Base-by-base conservation (phyloP, 202 grass and related monocot species). In the Alloteropsis angusta region DNA sequence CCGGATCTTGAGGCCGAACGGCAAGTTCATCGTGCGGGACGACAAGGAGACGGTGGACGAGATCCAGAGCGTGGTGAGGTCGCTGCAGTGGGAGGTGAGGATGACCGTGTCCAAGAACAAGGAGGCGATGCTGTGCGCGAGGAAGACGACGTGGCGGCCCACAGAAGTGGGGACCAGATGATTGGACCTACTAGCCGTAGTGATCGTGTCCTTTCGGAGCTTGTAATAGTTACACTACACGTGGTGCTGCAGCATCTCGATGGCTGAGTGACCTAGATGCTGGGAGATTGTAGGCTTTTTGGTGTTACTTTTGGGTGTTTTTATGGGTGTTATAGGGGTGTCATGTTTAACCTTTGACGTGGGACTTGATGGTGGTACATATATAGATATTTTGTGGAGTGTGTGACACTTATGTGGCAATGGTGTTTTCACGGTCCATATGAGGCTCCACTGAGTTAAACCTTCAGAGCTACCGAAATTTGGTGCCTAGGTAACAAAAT, bases 61-160 rank as follows among this genome's bases (percentile, higher is more conserved):
- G 78, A 74, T 99, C 34, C 68, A 88, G 75, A 83, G 84, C 36
- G 67, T 89, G 13, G 90, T 87, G 66, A 95, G 86, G 79, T 95
- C 96, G 32, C 61, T 99, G 77, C 82, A 91, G 16, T 99, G 90
- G 56, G 90, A 93, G 84, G 68, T 98, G 23, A 89, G 79, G 89
- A 87, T 99, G 92, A 89, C 84, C 45, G 86, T 83, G 13, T 90
- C 92, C 56, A 89, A 91, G 60, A 43, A 61, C 36, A 86, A 89
- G 52, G 71, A 95, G 67, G 96, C 92, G 4, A 75, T 99, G 60
- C 72, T 99, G 34, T 99, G 86, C 76, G 89, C 91, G 10, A 84
- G 91, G 78, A 99, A 99, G 87, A 95, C 90, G 42, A 74, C 64
- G 65, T 99, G 96, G 92, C 88, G 90, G 84, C 96, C 96, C 19